phyloP scores from a whole-genome alignment of 495 filamentous ascomycete species.

The Astrocystis sublimbata region DNA sequence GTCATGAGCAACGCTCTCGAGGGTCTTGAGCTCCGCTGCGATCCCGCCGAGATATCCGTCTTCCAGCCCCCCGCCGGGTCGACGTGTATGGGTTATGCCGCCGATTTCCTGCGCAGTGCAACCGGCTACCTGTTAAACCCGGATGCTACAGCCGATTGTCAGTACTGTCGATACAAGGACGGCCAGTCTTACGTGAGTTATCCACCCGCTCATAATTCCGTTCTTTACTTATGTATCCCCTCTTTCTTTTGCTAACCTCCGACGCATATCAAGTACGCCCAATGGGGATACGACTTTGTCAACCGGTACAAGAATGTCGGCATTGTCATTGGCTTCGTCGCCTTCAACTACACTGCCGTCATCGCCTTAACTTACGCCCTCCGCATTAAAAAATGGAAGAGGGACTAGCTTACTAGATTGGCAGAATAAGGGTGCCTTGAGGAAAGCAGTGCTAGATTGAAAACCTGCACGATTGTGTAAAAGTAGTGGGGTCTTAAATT shows the following conservation, averaged over 20 bases:
- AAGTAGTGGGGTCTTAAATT: too few relatives aligned
- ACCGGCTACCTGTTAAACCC: conserved; percentile 58
- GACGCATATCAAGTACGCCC: neutral
- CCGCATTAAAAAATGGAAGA: conserved; percentile 22
- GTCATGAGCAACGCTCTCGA: conserved; percentile 60
- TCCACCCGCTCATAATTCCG: neutral
- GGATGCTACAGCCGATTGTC: conserved; percentile 53
- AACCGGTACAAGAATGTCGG: conserved; percentile 26
- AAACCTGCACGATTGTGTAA: too few relatives aligned
- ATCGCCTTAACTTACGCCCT: conserved; percentile 30
- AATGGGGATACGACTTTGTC: conserved; percentile 7
- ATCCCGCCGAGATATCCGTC: conserved; percentile 55
- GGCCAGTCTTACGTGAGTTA: conserved; percentile 23
- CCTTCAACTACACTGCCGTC: conserved; percentile 32
- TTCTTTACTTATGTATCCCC: neutral
- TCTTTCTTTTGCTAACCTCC: neutral
- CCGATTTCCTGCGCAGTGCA: conserved; percentile 44
- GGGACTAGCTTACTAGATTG: too few relatives aligned
- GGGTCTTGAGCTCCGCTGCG: conserved; percentile 57
- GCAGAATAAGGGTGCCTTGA: too few relatives aligned
- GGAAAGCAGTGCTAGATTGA: too few relatives aligned
- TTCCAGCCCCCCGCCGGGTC: conserved; percentile 51
- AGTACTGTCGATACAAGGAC: conserved; percentile 51
- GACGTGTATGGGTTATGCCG: conserved; percentile 62
- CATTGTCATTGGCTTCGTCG: conserved; percentile 36